Evolutionary conservation across 768 basidiomycete species (phyloP).

Genomic region (Tulasnella sp.): DNA sequence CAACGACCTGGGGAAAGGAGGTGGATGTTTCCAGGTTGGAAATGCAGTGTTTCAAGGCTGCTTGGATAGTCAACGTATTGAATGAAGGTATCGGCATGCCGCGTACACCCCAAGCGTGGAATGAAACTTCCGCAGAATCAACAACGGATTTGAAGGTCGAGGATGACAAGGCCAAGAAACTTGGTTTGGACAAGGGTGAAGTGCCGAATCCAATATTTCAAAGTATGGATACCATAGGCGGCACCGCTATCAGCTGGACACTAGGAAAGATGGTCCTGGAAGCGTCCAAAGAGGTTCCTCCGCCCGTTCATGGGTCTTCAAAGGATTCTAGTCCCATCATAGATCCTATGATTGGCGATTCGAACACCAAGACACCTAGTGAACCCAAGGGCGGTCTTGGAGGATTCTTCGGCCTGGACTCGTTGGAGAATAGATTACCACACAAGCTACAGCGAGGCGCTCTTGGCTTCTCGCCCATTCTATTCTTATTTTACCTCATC

Average conservation of each 20-base stretch:
- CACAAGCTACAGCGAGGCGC: slow-evolving; percentile 40
- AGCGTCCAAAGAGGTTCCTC: slow-evolving; percentile 74
- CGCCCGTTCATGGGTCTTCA: slow-evolving; percentile 22
- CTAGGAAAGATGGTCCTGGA: slow-evolving; percentile 98
- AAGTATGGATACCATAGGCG: slow-evolving; percentile 79
- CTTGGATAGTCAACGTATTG: slow-evolving; percentile 92
- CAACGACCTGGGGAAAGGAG: slow-evolving; percentile 51
- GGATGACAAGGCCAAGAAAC: slow-evolving; percentile 54
- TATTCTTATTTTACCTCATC: slow-evolving; percentile 29
- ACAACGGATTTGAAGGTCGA: slow-evolving; percentile 43
- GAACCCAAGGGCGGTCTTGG: slow-evolving; percentile 38
- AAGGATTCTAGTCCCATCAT: slow-evolving; percentile 43
- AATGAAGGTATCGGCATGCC: slow-evolving; percentile 96
- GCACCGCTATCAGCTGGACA: slow-evolving; percentile 95
- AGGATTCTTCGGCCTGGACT: slow-evolving; percentile 50
- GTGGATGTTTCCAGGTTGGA: slow-evolving; percentile 77
- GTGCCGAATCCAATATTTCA: slow-evolving; percentile 57
- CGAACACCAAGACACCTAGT: slow-evolving; percentile 43
- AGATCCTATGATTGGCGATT: slow-evolving; percentile 51
- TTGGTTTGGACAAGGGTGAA: slow-evolving; percentile 34
- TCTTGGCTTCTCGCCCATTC: slow-evolving; percentile 16
- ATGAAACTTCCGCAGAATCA: neutral
- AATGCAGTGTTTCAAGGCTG: slow-evolving; percentile 99
- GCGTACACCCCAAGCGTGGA: slow-evolving; percentile 47
- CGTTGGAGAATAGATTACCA: slow-evolving; percentile 53